Evolutionary conservation across 179 eudicot species (phyloP).

Genomic region (Corrigiola litoralis): DNA sequence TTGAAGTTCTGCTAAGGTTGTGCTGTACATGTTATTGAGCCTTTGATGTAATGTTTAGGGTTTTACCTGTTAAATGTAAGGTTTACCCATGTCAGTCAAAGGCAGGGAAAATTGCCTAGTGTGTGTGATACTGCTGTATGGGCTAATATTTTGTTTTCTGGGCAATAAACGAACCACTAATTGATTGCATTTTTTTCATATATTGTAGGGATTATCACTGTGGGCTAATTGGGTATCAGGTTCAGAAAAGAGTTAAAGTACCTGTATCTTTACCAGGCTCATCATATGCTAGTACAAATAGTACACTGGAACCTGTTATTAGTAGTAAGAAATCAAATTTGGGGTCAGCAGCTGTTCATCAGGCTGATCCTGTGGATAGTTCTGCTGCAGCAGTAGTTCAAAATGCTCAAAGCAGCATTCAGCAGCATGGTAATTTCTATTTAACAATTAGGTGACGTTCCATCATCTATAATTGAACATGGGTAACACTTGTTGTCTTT

Average conservation of each 20-base stretch:
- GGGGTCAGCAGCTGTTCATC: constrained; percentile 4
- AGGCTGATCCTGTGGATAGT: constrained; percentile 21
- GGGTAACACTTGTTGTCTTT: constrained; percentile 2
- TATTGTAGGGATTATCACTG: constrained; percentile 81
- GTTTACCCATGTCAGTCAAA: not conserved
- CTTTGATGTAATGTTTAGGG: not conserved
- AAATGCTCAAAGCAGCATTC: constrained; percentile 10
- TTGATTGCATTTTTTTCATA: constrained; percentile 22
- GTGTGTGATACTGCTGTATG: too few species aligned
- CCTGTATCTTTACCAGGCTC: constrained; percentile 21
- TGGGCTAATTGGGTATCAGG: constrained; percentile 76
- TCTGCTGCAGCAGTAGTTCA: constrained; percentile 8
- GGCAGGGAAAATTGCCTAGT: not conserved
- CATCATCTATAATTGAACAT: not conserved
- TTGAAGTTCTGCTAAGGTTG: not conserved
- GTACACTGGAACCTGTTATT: constrained; percentile 28
- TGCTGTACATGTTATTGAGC: not conserved
- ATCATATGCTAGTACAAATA: constrained; percentile 24
- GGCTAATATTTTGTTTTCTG: too few species aligned
- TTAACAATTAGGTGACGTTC: not conserved
- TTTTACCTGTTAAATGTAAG: not conserved
- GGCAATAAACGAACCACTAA: not conserved
- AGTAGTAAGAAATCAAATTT: constrained; percentile 21
- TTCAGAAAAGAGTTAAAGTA: constrained; percentile 34
- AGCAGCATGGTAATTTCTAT: constrained; percentile 18